A percentile compares a stretch with the other conserved stretches of the same genome.
Conservation (phyloP, 306 rosid species). For the Hylodesmum podocarpum region DNA sequence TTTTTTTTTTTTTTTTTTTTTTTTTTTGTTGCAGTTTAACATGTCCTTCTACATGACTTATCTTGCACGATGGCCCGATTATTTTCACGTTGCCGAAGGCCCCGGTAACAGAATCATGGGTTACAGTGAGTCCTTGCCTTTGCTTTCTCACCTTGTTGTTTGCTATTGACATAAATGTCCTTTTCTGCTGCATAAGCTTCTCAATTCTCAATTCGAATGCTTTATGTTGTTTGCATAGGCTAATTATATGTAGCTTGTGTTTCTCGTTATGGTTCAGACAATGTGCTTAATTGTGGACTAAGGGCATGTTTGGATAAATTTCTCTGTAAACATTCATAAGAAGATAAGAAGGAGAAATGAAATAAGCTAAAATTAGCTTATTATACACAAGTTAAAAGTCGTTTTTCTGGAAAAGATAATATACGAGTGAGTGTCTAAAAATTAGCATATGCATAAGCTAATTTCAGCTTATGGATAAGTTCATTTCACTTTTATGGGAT, state of each 20-base stretch:
- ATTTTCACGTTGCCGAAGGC: slow-evolving; percentile 89
- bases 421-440: too few species aligned
- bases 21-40: slow-evolving; percentile 60
- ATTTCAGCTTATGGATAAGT: too few species aligned
- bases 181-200: background rate
- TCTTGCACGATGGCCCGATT: slow-evolving; percentile 96
- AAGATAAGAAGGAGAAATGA: too few species aligned
- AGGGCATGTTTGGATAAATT: too few species aligned
- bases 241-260: background rate
- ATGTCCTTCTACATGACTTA: slow-evolving; percentile 99
- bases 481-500: too few species aligned
- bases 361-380: too few species aligned
- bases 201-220: slow-evolving; percentile 6
- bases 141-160: background rate
- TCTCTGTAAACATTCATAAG: too few species aligned
- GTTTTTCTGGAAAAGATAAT: too few species aligned
- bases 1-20: too few species aligned
- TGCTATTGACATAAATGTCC: background rate
- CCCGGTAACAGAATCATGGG: slow-evolving; percentile 89
- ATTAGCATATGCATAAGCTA: too few species aligned
- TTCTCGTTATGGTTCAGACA: background rate
- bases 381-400: too few species aligned
- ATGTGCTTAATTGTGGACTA: background rate
- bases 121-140: slow-evolving; percentile 62
- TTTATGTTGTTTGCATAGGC: background rate